Conservation (phyloP, 2,329 filamentous ascomycete genomes). For the Fusarium dlaminii region DNA sequence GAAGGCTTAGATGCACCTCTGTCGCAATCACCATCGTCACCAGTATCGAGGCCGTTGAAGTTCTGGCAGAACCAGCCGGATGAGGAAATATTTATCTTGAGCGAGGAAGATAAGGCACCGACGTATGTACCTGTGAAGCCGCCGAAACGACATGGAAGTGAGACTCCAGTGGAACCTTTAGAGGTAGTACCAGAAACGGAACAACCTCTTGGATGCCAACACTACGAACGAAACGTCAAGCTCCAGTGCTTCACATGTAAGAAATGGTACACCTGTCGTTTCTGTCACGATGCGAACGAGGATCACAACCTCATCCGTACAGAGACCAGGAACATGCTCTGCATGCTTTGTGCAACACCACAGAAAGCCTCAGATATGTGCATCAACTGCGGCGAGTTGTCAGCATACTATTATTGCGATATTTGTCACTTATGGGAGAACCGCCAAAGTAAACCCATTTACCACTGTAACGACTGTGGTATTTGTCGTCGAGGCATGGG, state of each 20-base stretch:
- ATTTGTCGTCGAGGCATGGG: conserved; percentile 93
- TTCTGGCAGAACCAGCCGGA: conserved; percentile 66
- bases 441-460: conserved; percentile 88
- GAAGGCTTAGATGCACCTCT: conserved; percentile 41
- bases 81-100: conserved; percentile 60
- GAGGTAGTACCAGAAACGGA: conserved; percentile 39
- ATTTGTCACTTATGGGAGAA: conserved; percentile 99
- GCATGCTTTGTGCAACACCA: conserved; percentile 90
- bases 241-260: conserved; percentile 90
- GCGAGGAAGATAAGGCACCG: conserved; percentile 70
- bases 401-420: conserved; percentile 91
- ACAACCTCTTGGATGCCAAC: conserved; percentile 78
- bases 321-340: conserved; percentile 94
- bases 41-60: conserved; percentile 60
- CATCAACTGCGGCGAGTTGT: conserved; percentile 76
- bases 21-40: conserved; percentile 54
- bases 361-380: conserved; percentile 85
- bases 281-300: conserved; percentile 89
- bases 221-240: conserved; percentile 97
- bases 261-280: conserved; percentile 92
- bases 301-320: conserved; percentile 81
- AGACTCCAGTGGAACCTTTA: conserved; percentile 41
- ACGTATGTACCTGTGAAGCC: conserved; percentile 69
- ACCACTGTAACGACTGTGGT: conserved; percentile 95
- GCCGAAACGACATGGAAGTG: conserved; percentile 58